phyloP scores from a whole-genome alignment of 148 eudicot genomes.

The Arbutus unedo region DNA sequence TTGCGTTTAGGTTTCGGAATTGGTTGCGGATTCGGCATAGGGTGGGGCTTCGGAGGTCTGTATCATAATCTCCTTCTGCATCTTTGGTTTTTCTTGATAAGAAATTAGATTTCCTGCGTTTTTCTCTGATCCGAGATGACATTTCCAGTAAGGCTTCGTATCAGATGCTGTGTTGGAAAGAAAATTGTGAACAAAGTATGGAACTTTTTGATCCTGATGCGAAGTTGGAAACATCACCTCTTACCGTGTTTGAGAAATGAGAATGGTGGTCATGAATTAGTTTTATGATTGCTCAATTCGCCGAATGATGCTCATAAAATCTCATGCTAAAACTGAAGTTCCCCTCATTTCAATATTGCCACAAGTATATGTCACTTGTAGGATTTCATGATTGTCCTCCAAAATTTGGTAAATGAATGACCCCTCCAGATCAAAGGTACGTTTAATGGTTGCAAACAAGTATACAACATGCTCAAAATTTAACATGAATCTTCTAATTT shows the following conservation, averaged over 20 bases:
- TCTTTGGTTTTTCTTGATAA: background rate
- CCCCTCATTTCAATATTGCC: background rate
- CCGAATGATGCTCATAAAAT: background rate
- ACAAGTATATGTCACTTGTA: background rate
- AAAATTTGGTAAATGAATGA: background rate
- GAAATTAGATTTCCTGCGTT: background rate
- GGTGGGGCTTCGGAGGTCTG: slow-evolving; percentile 85
- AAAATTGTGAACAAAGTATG: background rate
- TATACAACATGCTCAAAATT: background rate
- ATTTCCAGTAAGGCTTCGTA: background rate
- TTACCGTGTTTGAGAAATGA: background rate
- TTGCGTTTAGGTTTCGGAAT: slow-evolving; percentile 50
- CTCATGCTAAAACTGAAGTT: background rate
- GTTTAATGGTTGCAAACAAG: background rate
- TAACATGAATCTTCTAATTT: background rate
- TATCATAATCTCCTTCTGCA: slow-evolving; percentile 6
- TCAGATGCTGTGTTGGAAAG: background rate
- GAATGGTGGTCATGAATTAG: background rate
- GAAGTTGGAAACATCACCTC: background rate
- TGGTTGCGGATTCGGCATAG: slow-evolving; percentile 75
- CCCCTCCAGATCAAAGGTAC: background rate
- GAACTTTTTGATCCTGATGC: background rate
- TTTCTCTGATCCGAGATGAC: background rate
- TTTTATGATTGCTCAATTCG: background rate
- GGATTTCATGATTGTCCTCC: background rate